These are phyloP conservation scores for Eimeria maxima DNA, from an alignment of 169 alveolate species.

Conservation along the genomic window DNA sequence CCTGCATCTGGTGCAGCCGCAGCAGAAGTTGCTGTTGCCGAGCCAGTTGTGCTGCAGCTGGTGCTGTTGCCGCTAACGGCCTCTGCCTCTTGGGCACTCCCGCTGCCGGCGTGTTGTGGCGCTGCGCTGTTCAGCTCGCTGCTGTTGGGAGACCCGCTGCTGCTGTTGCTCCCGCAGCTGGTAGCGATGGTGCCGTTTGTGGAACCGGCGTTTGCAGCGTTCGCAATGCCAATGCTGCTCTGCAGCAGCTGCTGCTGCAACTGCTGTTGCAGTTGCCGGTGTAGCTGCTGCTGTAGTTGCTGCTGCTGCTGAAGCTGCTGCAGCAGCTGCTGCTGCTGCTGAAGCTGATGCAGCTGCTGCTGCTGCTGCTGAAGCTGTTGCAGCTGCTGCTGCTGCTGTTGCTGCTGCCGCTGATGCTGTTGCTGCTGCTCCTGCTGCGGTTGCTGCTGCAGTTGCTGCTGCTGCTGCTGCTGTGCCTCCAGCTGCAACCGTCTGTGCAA, in stretches of 20 bases:
- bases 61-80: conserved; percentile 11
- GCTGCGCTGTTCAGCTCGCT: background rate
- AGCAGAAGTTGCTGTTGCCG: conserved; percentile 5
- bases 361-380: too few species aligned
- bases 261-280: background rate
- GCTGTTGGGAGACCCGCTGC: background rate
- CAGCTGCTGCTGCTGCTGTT: background rate
- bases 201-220: background rate
- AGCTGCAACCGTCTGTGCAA: too few species aligned
- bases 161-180: background rate
- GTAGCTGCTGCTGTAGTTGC: background rate
- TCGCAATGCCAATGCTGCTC: background rate
- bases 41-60: too few species aligned
- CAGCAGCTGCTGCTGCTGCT: background rate
- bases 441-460: conserved; percentile 68
- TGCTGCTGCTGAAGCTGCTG: background rate
- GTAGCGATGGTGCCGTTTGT: background rate
- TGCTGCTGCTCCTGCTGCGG: conserved; percentile 34
- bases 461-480: conserved; percentile 42
- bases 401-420: conserved; percentile 27
- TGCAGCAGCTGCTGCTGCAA: too few species aligned
- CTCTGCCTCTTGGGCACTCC: conserved; percentile 22
- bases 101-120: background rate
- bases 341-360: too few species aligned
- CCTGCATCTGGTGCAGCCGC: background rate